Conservation (phyloP, 306 rosid species). For the Cucurbita ficifolia region DNA sequence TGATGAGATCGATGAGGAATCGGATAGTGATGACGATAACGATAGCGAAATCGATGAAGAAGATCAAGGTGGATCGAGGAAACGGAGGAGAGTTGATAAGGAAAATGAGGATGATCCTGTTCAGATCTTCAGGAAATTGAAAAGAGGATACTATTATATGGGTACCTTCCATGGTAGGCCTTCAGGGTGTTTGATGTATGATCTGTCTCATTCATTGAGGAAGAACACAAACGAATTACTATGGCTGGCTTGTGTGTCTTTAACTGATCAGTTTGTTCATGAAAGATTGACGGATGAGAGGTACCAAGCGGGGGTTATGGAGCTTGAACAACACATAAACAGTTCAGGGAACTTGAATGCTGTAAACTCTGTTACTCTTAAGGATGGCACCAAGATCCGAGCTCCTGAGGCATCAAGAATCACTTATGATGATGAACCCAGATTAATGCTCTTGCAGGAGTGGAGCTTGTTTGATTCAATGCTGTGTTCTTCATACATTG, state of each 20-base stretch:
- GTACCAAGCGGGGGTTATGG: slow-evolving; percentile 83
- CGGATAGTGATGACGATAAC: slow-evolving; percentile 27
- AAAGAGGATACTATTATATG: slow-evolving; percentile 54
- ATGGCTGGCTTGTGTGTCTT: slow-evolving; percentile 74
- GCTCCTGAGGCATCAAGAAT: slow-evolving; percentile 50
- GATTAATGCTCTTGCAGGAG: slow-evolving; percentile 76
- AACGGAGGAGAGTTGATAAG: slow-evolving; percentile 31
- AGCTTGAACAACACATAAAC: slow-evolving; percentile 77
- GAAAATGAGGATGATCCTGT: slow-evolving; percentile 43
- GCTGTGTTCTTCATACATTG: slow-evolving; percentile 75
- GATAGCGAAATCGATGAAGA: slow-evolving; percentile 39
- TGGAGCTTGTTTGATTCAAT: slow-evolving; percentile 91
- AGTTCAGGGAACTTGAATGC: slow-evolving; percentile 76
- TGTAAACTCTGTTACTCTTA: slow-evolving; percentile 55
- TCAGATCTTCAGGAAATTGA: slow-evolving; percentile 38
- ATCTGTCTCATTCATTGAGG: slow-evolving; percentile 63
- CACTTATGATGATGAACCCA: slow-evolving; percentile 88
- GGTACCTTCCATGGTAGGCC: slow-evolving; percentile 95
- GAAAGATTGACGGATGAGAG: slow-evolving; percentile 85
- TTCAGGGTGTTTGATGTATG: slow-evolving; percentile 88
- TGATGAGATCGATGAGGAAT: slow-evolving; percentile 30
- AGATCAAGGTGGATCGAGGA: slow-evolving; percentile 22
- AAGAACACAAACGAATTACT: slow-evolving; percentile 79
- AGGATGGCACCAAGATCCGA: slow-evolving; percentile 76
- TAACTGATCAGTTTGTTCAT: slow-evolving; percentile 86